Conservation (phyloP, 768 basidiomycete species). For the Tricholoma sp. region DNA sequence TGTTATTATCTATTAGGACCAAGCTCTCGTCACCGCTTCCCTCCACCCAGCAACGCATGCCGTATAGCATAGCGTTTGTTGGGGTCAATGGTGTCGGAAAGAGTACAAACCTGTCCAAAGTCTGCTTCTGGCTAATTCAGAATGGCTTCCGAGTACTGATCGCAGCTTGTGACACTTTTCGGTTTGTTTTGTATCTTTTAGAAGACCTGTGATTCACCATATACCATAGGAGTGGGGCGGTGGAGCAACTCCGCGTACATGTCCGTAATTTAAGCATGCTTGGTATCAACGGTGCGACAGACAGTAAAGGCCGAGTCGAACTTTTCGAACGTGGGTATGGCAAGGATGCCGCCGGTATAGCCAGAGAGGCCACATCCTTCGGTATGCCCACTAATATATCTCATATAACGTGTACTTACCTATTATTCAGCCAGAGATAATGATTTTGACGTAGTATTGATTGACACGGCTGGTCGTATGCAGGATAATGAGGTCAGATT, state of each 20-base stretch:
- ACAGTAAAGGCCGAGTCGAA: constrained; percentile 78
- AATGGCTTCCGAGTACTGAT: constrained; percentile 91
- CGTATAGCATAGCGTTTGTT: constrained; percentile 93
- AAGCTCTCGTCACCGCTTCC: constrained; percentile 74
- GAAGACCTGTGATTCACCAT: constrained; percentile 1
- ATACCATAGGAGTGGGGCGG: constrained; percentile 76
- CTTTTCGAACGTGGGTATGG: constrained; percentile 96
- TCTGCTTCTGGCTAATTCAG: constrained; percentile 98
- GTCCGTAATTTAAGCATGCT: constrained; percentile 91
- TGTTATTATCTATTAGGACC: constrained; percentile 86
- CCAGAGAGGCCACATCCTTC: constrained; percentile 88
- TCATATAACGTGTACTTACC: background rate
- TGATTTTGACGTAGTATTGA: constrained; percentile 92
- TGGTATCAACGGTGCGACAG: constrained; percentile 57
- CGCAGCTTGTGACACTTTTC: constrained; percentile 97
- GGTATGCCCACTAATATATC: constrained; percentile 42
- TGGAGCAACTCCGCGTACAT: constrained; percentile 96
- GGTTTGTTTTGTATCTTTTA: constrained; percentile 36
- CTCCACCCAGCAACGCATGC: constrained; percentile 72
- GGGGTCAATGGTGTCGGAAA: constrained; percentile 99
- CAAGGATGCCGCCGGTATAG: constrained; percentile 98
- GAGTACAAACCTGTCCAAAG: constrained; percentile 96
- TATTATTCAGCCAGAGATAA: constrained; percentile 67
- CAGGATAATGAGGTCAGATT: constrained; percentile 89
- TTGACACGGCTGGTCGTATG: constrained; percentile 98